Base-by-base conservation (phyloP, 2,329 filamentous ascomycete species). In the Pseudogymnoascus sp. region DNA sequence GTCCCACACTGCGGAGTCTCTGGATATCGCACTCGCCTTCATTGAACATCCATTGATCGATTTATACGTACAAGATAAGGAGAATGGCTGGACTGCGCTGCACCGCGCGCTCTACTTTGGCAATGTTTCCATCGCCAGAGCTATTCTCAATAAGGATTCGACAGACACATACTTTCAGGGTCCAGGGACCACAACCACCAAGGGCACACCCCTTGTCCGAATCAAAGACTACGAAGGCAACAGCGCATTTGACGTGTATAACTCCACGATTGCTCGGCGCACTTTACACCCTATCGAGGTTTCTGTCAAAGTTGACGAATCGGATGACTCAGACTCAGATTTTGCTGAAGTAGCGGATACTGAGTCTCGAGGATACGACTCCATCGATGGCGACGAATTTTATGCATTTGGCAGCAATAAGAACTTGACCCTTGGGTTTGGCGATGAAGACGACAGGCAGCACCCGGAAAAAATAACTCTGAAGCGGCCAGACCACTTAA, bases 331-430 rank as follows among this genome's bases (percentile, higher is more conserved):
- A 62, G 81, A 79, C 4, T 84, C 82, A 1, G 82, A 84, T 7
- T 81, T 84, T 42, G 85, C 84, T 9, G 42, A 74, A 70, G 4
- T 67, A 70, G 42, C 65, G 69, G 75, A 73, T 60, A 38, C 14
- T 36, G 53, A 46, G 36, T 14, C 49, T 21, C 21, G 7, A n/a
- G 12, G 16, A 43, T 62, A 40, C 23, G 9, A 42, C 8, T 65
- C 62, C 25, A 68, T 88, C 25, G 74, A 79, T 21, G 93, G 91
- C 7, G 91, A 96, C 70, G 95, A 99, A 72, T 78, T 97, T 0
- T 97, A 91, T 71, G 88, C 91, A 0, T 97, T 97, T 75, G 95
- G 95, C 60, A 97, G 93, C 76, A 99, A 97, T 76, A 96, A 95
- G 72, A 99, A 99, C 69, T 77, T 96, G 8, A 95, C 90, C 0